Evolutionary conservation across 2,329 filamentous ascomycete species (phyloP).

Genomic region (Beauveria rudraprayagi): DNA sequence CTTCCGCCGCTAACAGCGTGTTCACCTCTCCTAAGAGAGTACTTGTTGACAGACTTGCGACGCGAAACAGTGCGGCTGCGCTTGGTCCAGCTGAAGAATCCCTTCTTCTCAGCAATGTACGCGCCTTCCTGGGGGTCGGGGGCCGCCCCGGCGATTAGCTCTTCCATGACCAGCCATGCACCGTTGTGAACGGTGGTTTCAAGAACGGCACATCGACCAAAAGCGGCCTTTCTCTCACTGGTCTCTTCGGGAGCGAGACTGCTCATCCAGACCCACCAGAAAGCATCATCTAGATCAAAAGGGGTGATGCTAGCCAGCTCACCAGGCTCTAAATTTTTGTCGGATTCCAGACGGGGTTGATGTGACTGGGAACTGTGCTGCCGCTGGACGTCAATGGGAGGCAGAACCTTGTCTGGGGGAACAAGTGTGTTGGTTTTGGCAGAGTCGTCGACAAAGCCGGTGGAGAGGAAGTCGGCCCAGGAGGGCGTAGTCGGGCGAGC

Average conservation of each 20-base stretch:
- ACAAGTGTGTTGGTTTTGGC: conserved; percentile 62
- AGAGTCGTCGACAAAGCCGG: conserved; percentile 77
- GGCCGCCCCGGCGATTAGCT: conserved; percentile 89
- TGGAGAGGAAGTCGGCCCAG: conserved; percentile 95
- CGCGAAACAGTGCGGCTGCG: conserved; percentile 56
- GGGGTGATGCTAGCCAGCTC: conserved; percentile 87
- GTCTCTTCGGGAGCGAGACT: conserved; percentile 91
- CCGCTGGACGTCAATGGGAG: conserved; percentile 69
- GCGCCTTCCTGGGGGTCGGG: conserved; percentile 76
- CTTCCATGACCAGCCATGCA: conserved; percentile 90
- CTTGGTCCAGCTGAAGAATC: conserved; percentile 80
- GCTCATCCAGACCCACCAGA: conserved; percentile 99
- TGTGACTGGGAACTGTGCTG: conserved; percentile 85
- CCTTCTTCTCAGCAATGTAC: conserved; percentile 92
- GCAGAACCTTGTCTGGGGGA: conserved; percentile 86
- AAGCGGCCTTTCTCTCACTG: conserved; percentile 75
- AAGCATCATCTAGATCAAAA: conserved; percentile 85
- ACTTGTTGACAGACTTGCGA: conserved; percentile 62
- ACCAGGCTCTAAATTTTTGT: conserved; percentile 69
- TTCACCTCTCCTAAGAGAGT: conserved; percentile 39
- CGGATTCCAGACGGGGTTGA: conserved; percentile 59
- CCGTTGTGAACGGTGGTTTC: conserved; percentile 77
- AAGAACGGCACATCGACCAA: conserved; percentile 85
- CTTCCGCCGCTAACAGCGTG: conserved; percentile 46
- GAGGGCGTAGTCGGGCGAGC: conserved; percentile 89